Base-by-base conservation (phyloP, 2,329 filamentous ascomycete genomes). In the Lasiodiplodia hormozganensis region DNA sequence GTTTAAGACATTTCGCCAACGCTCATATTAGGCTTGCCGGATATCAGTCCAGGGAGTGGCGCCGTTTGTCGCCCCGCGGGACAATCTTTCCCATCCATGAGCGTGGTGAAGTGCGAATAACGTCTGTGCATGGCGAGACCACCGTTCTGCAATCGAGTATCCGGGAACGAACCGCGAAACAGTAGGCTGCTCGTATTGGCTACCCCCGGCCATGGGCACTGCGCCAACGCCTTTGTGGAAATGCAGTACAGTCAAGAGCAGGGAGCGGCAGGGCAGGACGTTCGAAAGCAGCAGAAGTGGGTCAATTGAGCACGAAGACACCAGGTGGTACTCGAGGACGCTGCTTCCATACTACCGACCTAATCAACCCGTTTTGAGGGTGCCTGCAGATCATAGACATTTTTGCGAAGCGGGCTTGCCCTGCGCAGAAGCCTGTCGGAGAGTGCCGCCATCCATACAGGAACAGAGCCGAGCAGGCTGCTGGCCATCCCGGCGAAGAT, bases 111-210 rank as follows among this genome's bases (percentile, higher is more conserved):
- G 23, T 34, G 25, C 34, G 21, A 62, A 36, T 31, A 21, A 36
- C 54, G 66, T 68, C 66, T 68, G 66, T 68, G 66, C 66, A 62
- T 68, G 56, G 57, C 47, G 56, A 49, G 57, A 49, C 47, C 65
- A 43, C 18, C 16, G 6, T 31, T 31, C 65, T 40, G 65, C 66
- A 68, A 62, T 68, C 57, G 66, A 56, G 49, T 31, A 36, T 51
- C 31, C 65, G 66, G 66, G 56, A 67, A 54, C 28, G 56, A 68
- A 54, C 56, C 56, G 57, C 34, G 31, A 23, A 68, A 40, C 66
- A 12, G 36, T 28, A 23, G 1, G 11, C 49, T 54, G 11, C 47
- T 56, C 66, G 62, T 62, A 53, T 62, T 43, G 65, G 25, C 51
- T 64, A 53, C 47, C 47, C 40, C 52, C 60, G 21, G 43, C 25